Evolutionary conservation across 768 basidiomycete genomes (phyloP).

Genomic region (Boletus tomentosulus): DNA sequence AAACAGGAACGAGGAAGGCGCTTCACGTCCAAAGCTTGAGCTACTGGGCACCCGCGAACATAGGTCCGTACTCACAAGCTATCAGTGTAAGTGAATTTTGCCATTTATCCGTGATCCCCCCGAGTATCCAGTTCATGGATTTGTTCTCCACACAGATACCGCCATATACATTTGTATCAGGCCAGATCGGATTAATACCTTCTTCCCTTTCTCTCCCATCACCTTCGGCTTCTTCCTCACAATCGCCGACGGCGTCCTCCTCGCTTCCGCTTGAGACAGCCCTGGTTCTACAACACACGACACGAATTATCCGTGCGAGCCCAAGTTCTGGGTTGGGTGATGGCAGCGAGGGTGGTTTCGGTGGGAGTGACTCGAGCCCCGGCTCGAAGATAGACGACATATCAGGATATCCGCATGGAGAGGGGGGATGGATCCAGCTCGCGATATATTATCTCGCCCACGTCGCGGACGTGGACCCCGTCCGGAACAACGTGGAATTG

Average conservation of each 20-base stretch:
- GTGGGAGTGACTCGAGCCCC: conserved; percentile 12
- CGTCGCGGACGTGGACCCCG: conserved; percentile 33
- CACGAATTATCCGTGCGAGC: conserved; percentile 55
- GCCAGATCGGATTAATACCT: conserved; percentile 91
- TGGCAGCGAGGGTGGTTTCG: conserved; percentile 26
- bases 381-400: conserved; percentile 33
- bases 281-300: conserved; percentile 75
- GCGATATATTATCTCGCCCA: conserved; percentile 71
- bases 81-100: conserved; percentile 54
- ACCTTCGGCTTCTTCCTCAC: conserved; percentile 36
- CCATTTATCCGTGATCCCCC: neutral
- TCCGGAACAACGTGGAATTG: conserved; percentile 37
- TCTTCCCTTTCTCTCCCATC: conserved; percentile 62
- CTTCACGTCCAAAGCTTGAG: conserved; percentile 94
- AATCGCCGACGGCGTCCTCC: conserved; percentile 10
- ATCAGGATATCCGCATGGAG: conserved; percentile 15
- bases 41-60: conserved; percentile 99
- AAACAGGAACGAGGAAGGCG: conserved; percentile 49
- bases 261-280: conserved; percentile 60
- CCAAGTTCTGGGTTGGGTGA: conserved; percentile 42
- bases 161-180: conserved; percentile 82
- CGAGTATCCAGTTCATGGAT: neutral
- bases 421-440: conserved; percentile 52
- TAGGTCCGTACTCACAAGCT: conserved; percentile 97
- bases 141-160: conserved; percentile 47